Evolutionary conservation across 2,329 filamentous ascomycete species (phyloP).

Genomic region (Pseudogymnoascus sp.): DNA sequence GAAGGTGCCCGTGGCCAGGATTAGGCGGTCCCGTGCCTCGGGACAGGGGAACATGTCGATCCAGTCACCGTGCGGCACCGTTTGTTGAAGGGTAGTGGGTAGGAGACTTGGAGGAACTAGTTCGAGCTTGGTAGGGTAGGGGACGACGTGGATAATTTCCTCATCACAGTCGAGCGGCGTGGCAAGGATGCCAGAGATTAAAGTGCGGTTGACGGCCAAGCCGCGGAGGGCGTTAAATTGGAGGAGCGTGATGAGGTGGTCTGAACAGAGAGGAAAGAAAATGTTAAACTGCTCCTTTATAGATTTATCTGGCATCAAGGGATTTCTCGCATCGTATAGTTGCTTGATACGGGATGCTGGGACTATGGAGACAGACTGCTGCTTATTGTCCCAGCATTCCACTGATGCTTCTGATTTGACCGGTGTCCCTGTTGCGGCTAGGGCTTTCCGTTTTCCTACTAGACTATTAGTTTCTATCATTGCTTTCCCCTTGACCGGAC

Average conservation of each 20-base stretch:
- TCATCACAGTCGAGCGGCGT: conserved; percentile 29
- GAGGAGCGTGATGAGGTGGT: conserved; percentile 37
- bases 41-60: conserved; percentile 36
- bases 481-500: conserved; percentile 11
- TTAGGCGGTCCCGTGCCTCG: conserved; percentile 34
- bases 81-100: conserved; percentile 35
- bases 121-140: conserved; percentile 26
- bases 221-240: conserved; percentile 36
- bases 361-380: conserved; percentile 28
- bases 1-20: conserved; percentile 30
- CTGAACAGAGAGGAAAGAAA: conserved; percentile 34
- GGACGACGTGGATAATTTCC: conserved; percentile 26
- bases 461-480: conserved; percentile 20
- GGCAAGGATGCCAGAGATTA: conserved; percentile 29
- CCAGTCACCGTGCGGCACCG: conserved; percentile 34
- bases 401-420: conserved; percentile 28
- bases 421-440: conserved; percentile 17
- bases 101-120: conserved; percentile 29
- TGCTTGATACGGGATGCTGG: conserved; percentile 28
- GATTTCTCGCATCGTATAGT: conserved; percentile 27
- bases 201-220: conserved; percentile 30
- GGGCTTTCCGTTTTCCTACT: conserved; percentile 30
- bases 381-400: conserved; percentile 30
- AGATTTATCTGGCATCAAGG: conserved; percentile 25
- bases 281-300: conserved; percentile 22